These are phyloP conservation scores for Elongisporangium undulatum DNA, from an alignment of 352 stramenopile genomes.

Conservation along the genomic window DNA sequence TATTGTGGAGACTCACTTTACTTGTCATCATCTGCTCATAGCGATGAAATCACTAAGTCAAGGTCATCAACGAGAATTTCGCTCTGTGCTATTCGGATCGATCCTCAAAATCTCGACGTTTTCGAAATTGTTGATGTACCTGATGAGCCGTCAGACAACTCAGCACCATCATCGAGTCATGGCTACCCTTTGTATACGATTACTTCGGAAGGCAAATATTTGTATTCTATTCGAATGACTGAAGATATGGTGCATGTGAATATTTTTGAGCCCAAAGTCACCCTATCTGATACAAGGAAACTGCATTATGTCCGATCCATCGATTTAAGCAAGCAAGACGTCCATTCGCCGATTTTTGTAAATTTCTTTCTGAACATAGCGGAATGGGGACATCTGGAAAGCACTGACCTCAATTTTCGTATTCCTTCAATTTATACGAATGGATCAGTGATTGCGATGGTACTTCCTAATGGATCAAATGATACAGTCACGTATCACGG, in stretches of 20 bases:
- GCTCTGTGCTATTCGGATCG: slow-evolving; percentile 10
- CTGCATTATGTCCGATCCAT: not conserved
- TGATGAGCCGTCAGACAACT: slow-evolving; percentile 7
- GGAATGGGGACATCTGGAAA: slow-evolving; percentile 18
- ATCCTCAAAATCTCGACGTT: slow-evolving; percentile 13
- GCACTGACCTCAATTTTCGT: slow-evolving; percentile 11
- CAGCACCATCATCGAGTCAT: not conserved
- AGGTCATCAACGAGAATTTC: not conserved
- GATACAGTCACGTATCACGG: slow-evolving; percentile 23
- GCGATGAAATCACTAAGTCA: not conserved
- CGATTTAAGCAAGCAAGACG: not conserved
- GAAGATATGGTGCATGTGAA: not conserved
- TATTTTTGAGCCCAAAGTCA: not conserved
- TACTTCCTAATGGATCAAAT: slow-evolving; percentile 11
- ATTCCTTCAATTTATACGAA: slow-evolving; percentile 39
- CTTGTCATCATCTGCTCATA: not conserved
- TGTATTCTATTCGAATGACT: not conserved
- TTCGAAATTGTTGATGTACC: slow-evolving; percentile 12
- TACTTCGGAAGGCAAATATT: not conserved
- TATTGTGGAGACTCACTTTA: not conserved
- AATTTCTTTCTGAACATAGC: slow-evolving; percentile 31
- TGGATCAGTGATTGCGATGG: slow-evolving; percentile 23
- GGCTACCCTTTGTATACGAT: not conserved
- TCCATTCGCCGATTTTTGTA: slow-evolving; percentile 30
- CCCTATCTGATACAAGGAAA: not conserved